A percentile compares a stretch with the other conserved stretches of the same genome.
Evolutionary conservation across 129 eudicot genomes (phyloP).

Genomic region (Flaveria sonorensis): DNA sequence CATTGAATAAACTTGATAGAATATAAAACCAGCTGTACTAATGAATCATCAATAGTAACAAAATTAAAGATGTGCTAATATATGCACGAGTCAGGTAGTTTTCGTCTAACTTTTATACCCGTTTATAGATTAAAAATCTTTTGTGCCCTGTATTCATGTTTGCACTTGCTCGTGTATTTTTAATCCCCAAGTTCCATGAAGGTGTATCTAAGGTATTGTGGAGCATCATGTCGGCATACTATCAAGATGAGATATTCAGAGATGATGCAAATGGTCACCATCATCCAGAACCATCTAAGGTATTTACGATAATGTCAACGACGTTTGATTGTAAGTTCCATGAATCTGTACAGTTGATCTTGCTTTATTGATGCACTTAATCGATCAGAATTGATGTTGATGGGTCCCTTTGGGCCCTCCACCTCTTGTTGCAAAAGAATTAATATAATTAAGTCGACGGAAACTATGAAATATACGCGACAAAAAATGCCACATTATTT

Average conservation of each 20-base stretch:
- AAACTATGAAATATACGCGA: slow-evolving; percentile 4
- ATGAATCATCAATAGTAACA: too few relatives aligned
- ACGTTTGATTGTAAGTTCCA: slow-evolving; percentile 31
- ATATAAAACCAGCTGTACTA: too few relatives aligned
- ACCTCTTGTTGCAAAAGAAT: slow-evolving; percentile 14
- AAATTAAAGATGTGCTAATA: too few relatives aligned
- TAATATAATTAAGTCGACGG: not conserved
- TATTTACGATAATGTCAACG: slow-evolving; percentile 34
- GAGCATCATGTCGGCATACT: slow-evolving; percentile 26
- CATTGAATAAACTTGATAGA: too few relatives aligned
- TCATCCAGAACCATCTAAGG: slow-evolving; percentile 29
- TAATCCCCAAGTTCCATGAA: slow-evolving; percentile 36
- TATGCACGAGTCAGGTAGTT: too few relatives aligned
- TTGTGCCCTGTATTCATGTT: not conserved
- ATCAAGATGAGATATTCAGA: slow-evolving; percentile 25
- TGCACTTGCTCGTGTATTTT: not conserved
- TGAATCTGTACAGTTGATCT: slow-evolving; percentile 30
- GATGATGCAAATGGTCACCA: slow-evolving; percentile 25
- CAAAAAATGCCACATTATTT: not conserved
- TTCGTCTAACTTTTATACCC: too few relatives aligned
- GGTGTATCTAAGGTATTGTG: not conserved
- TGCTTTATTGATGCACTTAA: not conserved
- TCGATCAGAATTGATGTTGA: not conserved
- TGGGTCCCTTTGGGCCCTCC: slow-evolving; percentile 24
- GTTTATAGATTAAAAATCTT: too few relatives aligned